Conservation (phyloP, 2,329 filamentous ascomycete species). For the Scedosporium apiospermum region DNA sequence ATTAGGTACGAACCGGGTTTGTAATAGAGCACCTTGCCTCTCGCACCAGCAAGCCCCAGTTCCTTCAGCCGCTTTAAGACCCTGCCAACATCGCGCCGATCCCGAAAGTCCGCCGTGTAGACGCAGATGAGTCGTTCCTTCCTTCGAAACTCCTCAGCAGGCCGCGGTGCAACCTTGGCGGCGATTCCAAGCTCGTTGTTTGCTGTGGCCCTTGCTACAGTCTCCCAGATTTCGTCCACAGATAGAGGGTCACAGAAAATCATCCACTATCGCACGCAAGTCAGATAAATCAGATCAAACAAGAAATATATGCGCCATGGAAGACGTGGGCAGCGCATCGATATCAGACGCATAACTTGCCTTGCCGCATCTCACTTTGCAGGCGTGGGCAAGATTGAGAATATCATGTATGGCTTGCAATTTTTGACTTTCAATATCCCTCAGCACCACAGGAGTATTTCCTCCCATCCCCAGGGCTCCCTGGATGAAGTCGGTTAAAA, state of each 20-base stretch:
- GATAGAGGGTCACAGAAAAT: constrained; percentile 48
- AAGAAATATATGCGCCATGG: background rate
- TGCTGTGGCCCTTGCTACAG: constrained; percentile 56
- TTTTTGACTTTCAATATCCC: constrained; percentile 40
- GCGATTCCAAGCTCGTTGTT: constrained; percentile 60
- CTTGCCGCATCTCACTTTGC: constrained; percentile 57
- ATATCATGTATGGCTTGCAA: constrained; percentile 44
- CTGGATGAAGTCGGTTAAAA: constrained; percentile 38
- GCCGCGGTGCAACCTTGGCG: constrained; percentile 60
- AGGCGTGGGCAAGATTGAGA: constrained; percentile 47
- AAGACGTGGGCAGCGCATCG: constrained; percentile 9
- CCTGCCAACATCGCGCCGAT: constrained; percentile 57
- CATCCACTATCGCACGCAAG: constrained; percentile 52
- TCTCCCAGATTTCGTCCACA: constrained; percentile 55
- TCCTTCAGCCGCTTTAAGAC: constrained; percentile 55
- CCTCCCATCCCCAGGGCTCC: constrained; percentile 29
- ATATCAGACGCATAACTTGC: constrained; percentile 22
- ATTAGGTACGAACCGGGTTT: constrained; percentile 51
- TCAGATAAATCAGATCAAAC: background rate
- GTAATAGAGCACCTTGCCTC: constrained; percentile 57
- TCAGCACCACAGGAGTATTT: constrained; percentile 25
- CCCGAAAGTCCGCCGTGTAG: constrained; percentile 67
- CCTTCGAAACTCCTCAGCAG: constrained; percentile 26
- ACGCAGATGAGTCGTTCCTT: constrained; percentile 58
- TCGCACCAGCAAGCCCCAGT: constrained; percentile 46